Evolutionary conservation across 2,329 filamentous ascomycete species (phyloP).

Genomic region (Dactylellina leptospora): DNA sequence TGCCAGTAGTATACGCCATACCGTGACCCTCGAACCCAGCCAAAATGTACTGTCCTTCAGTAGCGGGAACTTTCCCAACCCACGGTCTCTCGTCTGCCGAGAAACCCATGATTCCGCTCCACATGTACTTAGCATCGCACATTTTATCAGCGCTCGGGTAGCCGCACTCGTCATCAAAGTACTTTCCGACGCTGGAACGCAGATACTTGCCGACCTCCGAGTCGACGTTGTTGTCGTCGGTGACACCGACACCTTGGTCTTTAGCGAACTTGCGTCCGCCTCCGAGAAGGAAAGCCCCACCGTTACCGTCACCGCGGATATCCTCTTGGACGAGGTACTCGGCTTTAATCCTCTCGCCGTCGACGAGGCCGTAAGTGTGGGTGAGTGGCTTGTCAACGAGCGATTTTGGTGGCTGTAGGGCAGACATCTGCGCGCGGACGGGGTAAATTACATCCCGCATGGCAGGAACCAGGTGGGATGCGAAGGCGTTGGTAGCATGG

Average conservation of each 20-base stretch:
- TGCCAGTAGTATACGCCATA: slow-evolving; percentile 56
- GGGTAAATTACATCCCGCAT: slow-evolving; percentile 79
- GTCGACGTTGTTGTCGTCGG: slow-evolving; percentile 69
- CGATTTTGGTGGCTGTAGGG: slow-evolving; percentile 68
- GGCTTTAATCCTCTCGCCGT: slow-evolving; percentile 65
- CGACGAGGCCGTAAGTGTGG: slow-evolving; percentile 73
- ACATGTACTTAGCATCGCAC: slow-evolving; percentile 65
- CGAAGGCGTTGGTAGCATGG: slow-evolving; percentile 85
- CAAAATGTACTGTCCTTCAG: slow-evolving; percentile 69
- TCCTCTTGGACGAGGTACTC: slow-evolving; percentile 79
- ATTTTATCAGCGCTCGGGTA: slow-evolving; percentile 59
- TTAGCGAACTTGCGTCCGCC: slow-evolving; percentile 71
- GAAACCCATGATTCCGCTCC: slow-evolving; percentile 84
- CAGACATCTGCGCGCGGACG: slow-evolving; percentile 76
- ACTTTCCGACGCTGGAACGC: slow-evolving; percentile 62
- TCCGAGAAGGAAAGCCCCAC: slow-evolving; percentile 73
- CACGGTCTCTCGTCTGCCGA: slow-evolving; percentile 73
- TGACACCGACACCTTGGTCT: slow-evolving; percentile 67
- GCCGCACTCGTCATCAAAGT: slow-evolving; percentile 61
- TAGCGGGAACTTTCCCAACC: slow-evolving; percentile 72
- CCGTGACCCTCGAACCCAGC: slow-evolving; percentile 78
- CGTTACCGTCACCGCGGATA: slow-evolving; percentile 60
- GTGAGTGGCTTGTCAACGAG: slow-evolving; percentile 62
- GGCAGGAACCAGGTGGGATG: slow-evolving; percentile 74
- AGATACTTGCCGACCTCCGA: slow-evolving; percentile 68